Base-by-base conservation (phyloP, 805 yeast species). In the Saturnispora halmiae region DNA sequence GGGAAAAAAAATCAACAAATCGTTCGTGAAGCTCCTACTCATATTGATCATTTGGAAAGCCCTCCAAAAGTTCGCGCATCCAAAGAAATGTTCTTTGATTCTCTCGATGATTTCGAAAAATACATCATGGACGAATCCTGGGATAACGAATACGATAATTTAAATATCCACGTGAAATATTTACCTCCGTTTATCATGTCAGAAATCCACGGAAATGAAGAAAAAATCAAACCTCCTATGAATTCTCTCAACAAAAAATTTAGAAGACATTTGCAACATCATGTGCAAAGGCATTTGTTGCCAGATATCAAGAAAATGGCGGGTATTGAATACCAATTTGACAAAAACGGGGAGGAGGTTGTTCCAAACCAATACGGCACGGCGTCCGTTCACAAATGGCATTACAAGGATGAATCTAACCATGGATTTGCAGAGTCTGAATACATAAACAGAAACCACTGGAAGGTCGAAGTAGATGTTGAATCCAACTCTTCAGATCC, bases 261-360 rank as follows among this genome's bases (percentile, higher is more conserved):
- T 55, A 75, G 75, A 45, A 70, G 90, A 56, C 80, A 80, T 58
- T 67, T 82, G 57, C 80, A 77, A 52, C 90, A 82, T 58, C 90
- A 82, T 53, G 67, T 82, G 41, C 73, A 77, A 51, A 79, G 79
- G 53, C 88, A 81, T 58, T 62, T 82, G 54, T 65, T 82, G 54
- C 70, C 72, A 46, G 88, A 80, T 50, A 76, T 82, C 61, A 71
- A 70, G 46, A 67, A 65, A 43, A 72, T 76, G 56, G 64, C 78
- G n/a, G 82, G 84, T 34, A 71, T 72, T 51, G 57, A 61, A 31
- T 61, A 61, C 41, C 44, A 52, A 2, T 59, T 68, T 41, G 46
- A 50, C 31, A 70, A 72, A 38, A 68, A 64, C 26, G 65, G 70
- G 40, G 72, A 75, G 45, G 76, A 71, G 46, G 68, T 70, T 42